Conservation (phyloP, 352 stramenopile species). For the Phytophthora colocasiae region DNA sequence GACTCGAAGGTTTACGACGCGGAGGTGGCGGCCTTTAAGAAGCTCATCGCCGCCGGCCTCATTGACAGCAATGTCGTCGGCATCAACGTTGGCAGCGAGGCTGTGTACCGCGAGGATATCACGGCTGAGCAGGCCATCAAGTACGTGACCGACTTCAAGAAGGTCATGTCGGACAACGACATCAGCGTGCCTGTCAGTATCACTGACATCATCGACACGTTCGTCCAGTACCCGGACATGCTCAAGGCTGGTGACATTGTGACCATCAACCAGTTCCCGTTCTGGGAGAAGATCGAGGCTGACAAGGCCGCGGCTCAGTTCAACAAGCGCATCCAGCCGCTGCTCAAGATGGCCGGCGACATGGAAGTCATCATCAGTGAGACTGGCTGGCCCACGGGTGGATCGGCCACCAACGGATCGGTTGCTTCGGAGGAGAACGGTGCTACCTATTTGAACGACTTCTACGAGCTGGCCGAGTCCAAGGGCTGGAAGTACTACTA, state of each 20-base stretch:
- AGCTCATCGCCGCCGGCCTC: constrained; percentile 60
- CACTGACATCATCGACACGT: constrained; percentile 84
- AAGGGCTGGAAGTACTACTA: constrained; percentile 90
- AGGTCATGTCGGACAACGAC: constrained; percentile 63
- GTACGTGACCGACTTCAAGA: constrained; percentile 82
- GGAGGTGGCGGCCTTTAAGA: constrained; percentile 71
- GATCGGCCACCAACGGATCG: constrained; percentile 69
- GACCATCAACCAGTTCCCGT: constrained; percentile 88
- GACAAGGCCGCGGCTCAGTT: constrained; percentile 72
- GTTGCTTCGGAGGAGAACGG: constrained; percentile 60
- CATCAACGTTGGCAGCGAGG: constrained; percentile 86
- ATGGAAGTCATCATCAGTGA: constrained; percentile 87
- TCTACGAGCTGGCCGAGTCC: constrained; percentile 65
- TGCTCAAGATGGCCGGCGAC: constrained; percentile 65
- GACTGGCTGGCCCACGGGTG: constrained; percentile 80
- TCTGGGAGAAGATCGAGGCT: constrained; percentile 77
- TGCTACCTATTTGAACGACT: constrained; percentile 80
- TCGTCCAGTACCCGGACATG: constrained; percentile 81
- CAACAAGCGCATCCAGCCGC: constrained; percentile 71
- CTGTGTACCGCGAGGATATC: constrained; percentile 82
- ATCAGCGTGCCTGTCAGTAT: constrained; percentile 73
- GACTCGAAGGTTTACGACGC: constrained; percentile 67
- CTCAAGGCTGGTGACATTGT: constrained; percentile 79
- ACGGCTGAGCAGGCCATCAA: constrained; percentile 69
- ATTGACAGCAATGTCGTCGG: constrained; percentile 86